Base-by-base conservation (phyloP, 345 rosid species). In the Gossypium anomalum region DNA sequence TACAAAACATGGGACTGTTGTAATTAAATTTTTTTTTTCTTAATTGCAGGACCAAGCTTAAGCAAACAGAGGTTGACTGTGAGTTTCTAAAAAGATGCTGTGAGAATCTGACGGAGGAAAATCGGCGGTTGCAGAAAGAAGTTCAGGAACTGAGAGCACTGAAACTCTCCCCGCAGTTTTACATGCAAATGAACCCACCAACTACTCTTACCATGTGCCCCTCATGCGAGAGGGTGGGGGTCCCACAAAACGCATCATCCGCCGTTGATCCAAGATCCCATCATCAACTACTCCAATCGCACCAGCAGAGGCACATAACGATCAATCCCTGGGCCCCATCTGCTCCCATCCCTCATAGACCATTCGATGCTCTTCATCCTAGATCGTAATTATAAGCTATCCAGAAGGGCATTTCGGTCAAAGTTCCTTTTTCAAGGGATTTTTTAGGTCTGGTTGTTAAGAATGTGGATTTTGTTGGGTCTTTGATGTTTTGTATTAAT, bases 121-220 rank as follows among this genome's bases (percentile, higher is more conserved):
- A 95, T 89, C 83, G 97, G 78, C 87, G 98, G 85, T 59, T 95
- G 84, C 98, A 95, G 77, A 95, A 91, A 66, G 97, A 95, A 76
- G 99, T 93, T 47, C 94, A 90, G 78, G 98, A 93, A 78, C 86
- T 95, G 82, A 89, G 98, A 58, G 94, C 97, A 78, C 88, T 95
- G 72, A 95, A 95, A 81, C 91, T 93, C 3, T 93, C 99, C 83
- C 98, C 98, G 2, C 98, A 93, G 82, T 90, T 95, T 80, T 95
- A 90, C 97, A 93, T 93, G 99, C 98, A 88, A 72, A 90, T 93
- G 98, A 85, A 87, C 84, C 98, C 99, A 76, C 99, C 99, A 1
- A 93, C 98, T 15, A 93, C 99, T 7, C 89, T 95, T 41, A 95
- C 97, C 89, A 90, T 95, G 91, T 95, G 99, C 85, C 98, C 98